Evolutionary conservation across 1,139 yeast genomes (phyloP), one percentile per base, ranked within the genome.

Genomic region (Debaryomyces fabryi): DNA sequence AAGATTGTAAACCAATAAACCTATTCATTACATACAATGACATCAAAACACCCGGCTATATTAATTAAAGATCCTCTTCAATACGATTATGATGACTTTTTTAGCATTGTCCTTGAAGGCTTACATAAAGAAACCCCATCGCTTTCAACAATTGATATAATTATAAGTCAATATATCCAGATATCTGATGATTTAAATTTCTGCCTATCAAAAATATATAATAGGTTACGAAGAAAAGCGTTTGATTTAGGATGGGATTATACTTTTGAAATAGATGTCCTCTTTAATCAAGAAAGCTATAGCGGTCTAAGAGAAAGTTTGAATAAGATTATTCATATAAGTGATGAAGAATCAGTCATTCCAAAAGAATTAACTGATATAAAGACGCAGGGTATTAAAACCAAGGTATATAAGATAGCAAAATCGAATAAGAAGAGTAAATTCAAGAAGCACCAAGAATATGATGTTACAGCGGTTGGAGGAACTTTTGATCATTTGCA

Each of bases 401-500:
- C 15, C 2, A 13, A n/a, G 8, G 18, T 20, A 7, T 8, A 12
- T 15, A 29, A 38, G 16, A 20, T 21, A 2, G 8, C 24, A 16
- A 6, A 38, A 12, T 10, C 16, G 12, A 18, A 29, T 24, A n/a
- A 10, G 24, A 10, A 15, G 20, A 7, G 13, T 12, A 25, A 30
- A 20, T 29, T 16, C 20, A 40, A 20, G 18, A n/a, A 9, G n/a
- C 13, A 27, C 27, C 37, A 30, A n/a, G 24, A 40, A 25, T 40
- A 40, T 13, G 15, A 30, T n/a, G 54, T 55, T 10, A 56, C 59
- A 12, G 96, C 96, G 0, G 85, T 92, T 1, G 99, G 99, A 0
- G 99, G 99, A 0, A 95, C 99, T 0, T 95, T 95, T 70, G 99
- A 95, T 63, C 98, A 95, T 67, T 63, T 95, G 34, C 99, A 95